phyloP scores from a whole-genome alignment of 768 basidiomycete species.

The Lentinus tigrinus region DNA sequence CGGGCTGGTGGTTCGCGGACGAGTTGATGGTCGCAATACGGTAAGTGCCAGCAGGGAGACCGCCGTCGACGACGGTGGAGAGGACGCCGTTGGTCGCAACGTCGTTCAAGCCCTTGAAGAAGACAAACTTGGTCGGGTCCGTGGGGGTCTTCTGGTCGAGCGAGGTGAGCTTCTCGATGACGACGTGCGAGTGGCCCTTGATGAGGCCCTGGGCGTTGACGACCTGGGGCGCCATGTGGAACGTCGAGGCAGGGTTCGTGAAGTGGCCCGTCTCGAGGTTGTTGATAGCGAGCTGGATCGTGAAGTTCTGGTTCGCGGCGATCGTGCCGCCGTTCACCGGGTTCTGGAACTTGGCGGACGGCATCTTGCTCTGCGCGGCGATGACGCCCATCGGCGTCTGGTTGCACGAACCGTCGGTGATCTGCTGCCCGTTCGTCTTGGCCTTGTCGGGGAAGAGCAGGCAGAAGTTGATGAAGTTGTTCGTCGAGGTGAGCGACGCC shows the following conservation, averaged over 20 bases:
- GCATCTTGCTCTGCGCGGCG: slow-evolving; percentile 48
- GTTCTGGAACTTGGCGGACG: slow-evolving; percentile 51
- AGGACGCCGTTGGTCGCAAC: slow-evolving; percentile 45
- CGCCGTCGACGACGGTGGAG: slow-evolving; percentile 37
- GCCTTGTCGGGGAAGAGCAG: slow-evolving; percentile 31
- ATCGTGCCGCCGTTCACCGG: slow-evolving; percentile 50
- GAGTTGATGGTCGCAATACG: slow-evolving; percentile 43
- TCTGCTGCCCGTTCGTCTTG: slow-evolving; percentile 45
- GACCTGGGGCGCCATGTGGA: slow-evolving; percentile 54
- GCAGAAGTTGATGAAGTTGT: slow-evolving; percentile 72
- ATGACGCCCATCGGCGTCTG: slow-evolving; percentile 63
- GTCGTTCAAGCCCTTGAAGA: slow-evolving; percentile 61
- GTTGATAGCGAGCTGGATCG: slow-evolving; percentile 48
- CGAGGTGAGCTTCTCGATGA: slow-evolving; percentile 45
- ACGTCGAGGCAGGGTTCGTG: slow-evolving; percentile 53
- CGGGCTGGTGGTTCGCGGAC: slow-evolving; percentile 47
- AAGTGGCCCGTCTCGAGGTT: slow-evolving; percentile 56
- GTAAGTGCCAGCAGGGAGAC: slow-evolving; percentile 47
- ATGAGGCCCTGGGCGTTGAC: slow-evolving; percentile 42
- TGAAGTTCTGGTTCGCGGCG: slow-evolving; percentile 51
- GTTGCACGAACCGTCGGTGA: slow-evolving; percentile 55
- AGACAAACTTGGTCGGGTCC: slow-evolving; percentile 53
- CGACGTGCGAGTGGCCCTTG: slow-evolving; percentile 58
- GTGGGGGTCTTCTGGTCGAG: slow-evolving; percentile 41
- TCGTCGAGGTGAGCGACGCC: slow-evolving; percentile 49